phyloP scores from a whole-genome alignment of 306 rosid species.

The Coriaria nepalensis region DNA sequence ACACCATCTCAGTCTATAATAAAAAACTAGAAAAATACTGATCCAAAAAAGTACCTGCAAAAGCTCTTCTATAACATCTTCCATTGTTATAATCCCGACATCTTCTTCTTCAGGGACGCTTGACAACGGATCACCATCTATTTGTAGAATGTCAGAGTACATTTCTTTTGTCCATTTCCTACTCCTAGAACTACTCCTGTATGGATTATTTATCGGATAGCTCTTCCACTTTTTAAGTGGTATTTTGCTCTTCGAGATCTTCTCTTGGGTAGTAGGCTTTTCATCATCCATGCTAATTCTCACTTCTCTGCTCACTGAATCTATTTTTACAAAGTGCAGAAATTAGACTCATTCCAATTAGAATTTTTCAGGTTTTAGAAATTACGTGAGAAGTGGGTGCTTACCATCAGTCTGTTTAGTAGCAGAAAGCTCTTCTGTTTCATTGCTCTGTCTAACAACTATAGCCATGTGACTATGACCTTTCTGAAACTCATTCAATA shows the following conservation, averaged over 20 bases:
- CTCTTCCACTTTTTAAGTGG: slow-evolving; percentile 62
- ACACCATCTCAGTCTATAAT: too few species aligned
- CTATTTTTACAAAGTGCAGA: too few species aligned
- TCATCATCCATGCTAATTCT: slow-evolving; percentile 52
- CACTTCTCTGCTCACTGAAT: slow-evolving; percentile 39
- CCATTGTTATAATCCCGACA: slow-evolving; percentile 85
- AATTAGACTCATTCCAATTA: too few species aligned
- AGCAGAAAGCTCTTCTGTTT: too few species aligned
- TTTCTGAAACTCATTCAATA: slow-evolving; percentile 90
- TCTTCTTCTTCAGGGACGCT: slow-evolving; percentile 64
- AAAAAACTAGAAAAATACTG: too few species aligned
- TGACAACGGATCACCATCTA: slow-evolving; percentile 57
- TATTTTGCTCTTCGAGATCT: slow-evolving; percentile 39
- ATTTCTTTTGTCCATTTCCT: slow-evolving; percentile 72
- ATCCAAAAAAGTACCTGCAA: too few species aligned
- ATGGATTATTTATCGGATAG: slow-evolving; percentile 35
- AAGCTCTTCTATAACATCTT: slow-evolving; percentile 91
- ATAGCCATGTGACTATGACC: slow-evolving; percentile 99
- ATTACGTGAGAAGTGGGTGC: too few species aligned
- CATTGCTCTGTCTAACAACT: too few species aligned
- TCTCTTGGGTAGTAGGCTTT: slow-evolving; percentile 43
- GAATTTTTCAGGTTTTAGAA: too few species aligned
- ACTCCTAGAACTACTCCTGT: slow-evolving; percentile 44
- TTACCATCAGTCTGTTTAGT: too few species aligned
- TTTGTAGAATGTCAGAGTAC: slow-evolving; percentile 76